Percentiles rank a stretch among this genome's conserved stretches.
Conservation (phyloP, 148 eudicot genomes). For the Linanthus parryae region DNA sequence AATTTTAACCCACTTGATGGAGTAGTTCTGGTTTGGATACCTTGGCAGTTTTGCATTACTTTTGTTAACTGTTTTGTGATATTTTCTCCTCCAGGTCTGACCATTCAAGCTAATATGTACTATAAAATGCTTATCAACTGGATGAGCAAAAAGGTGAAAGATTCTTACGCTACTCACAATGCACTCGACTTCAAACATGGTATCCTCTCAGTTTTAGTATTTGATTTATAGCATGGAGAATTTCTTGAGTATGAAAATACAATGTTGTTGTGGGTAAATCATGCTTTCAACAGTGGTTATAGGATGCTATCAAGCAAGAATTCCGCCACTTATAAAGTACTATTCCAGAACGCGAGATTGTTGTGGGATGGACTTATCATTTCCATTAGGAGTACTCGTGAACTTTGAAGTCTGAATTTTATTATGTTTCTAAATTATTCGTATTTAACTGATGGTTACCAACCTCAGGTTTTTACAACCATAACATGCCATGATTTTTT, state of each 20-base stretch:
- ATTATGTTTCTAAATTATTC: no score
- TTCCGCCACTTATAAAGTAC: no score
- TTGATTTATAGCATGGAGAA: slow-evolving; percentile 3
- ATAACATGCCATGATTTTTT: no score
- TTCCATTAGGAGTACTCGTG: no score
- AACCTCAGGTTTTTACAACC: no score
- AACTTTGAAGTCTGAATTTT: no score
- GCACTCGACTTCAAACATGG: slow-evolving; percentile 90
- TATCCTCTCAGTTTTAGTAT: slow-evolving; percentile 20
- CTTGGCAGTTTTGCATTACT: background rate
- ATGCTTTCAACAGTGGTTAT: background rate
- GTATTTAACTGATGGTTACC: no score
- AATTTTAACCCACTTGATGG: no score
- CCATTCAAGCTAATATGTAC: slow-evolving; percentile 91
- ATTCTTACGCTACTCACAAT: slow-evolving; percentile 61
- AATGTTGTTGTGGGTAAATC: background rate
- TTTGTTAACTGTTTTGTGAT: slow-evolving; percentile 2
- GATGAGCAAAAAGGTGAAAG: slow-evolving; percentile 97
- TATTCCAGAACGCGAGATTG: no score
- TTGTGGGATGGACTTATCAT: no score
- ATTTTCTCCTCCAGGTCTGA: slow-evolving; percentile 52
- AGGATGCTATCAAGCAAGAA: no score
- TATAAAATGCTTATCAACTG: slow-evolving; percentile 90
- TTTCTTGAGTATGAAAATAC: background rate
- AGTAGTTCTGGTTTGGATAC: no score